Evolutionary conservation across 257 asterid species (phyloP).

Genomic region (Przewalskia tangutica): DNA sequence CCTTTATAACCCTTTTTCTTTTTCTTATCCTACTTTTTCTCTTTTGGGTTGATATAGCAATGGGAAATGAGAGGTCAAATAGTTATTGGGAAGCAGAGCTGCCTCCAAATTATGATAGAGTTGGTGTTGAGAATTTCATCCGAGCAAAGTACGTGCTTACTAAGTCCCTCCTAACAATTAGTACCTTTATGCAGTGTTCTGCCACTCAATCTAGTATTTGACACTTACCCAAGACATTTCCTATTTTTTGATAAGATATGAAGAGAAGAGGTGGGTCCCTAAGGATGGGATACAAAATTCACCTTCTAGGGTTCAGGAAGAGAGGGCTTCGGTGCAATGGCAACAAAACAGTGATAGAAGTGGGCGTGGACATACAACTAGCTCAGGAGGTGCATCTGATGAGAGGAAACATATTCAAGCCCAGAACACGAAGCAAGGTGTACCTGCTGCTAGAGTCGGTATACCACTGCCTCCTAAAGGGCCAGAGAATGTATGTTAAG

Average conservation of each 20-base stretch:
- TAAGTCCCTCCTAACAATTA: background rate
- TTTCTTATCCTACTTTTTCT: background rate
- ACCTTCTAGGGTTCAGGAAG: slow-evolving; percentile 52
- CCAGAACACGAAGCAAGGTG: slow-evolving; percentile 30
- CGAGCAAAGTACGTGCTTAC: slow-evolving; percentile 80
- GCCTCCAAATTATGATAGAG: slow-evolving; percentile 97
- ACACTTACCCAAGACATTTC: slow-evolving; percentile 14
- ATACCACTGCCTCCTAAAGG: slow-evolving; percentile 61
- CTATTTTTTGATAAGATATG: slow-evolving; percentile 49
- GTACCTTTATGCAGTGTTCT: slow-evolving; percentile 1
- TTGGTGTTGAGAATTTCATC: slow-evolving; percentile 97
- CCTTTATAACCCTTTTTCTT: background rate
- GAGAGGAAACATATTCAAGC: slow-evolving; percentile 43
- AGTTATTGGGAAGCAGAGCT: slow-evolving; percentile 97
- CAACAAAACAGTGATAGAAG: slow-evolving; percentile 58
- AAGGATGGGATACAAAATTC: slow-evolving; percentile 65
- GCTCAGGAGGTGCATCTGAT: slow-evolving; percentile 40
- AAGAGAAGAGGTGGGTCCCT: slow-evolving; percentile 87
- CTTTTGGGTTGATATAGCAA: slow-evolving; percentile 42
- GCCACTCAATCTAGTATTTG: slow-evolving; percentile 4
- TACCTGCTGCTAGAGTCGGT: slow-evolving; percentile 40
- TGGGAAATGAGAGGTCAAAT: slow-evolving; percentile 98
- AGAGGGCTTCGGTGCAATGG: slow-evolving; percentile 47
- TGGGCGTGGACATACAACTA: slow-evolving; percentile 35
- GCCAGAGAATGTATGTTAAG: slow-evolving; percentile 50